Base-by-base conservation (phyloP, 257 asterid genomes). In the Handroanthus guayacan region DNA sequence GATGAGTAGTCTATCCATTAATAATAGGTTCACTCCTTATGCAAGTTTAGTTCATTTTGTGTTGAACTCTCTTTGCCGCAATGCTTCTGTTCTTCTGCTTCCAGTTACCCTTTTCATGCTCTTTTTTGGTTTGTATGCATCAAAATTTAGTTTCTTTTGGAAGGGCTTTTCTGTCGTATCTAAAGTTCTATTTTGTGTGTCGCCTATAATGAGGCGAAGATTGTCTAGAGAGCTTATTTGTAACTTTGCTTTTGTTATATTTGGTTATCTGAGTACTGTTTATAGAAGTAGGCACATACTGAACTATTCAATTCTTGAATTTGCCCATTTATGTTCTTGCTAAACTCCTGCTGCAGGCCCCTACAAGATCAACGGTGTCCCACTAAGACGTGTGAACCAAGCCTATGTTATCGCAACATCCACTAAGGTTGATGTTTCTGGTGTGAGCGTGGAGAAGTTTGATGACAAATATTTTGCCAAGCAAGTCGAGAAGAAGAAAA, bases 331-430 rank as follows among this genome's bases (percentile, higher is more conserved):
- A 3, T 41, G 67, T 56, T 62, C 13, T 0, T 62, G 44, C 9
- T 25, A 10, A 70, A 2, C 56, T 55, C 4, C 12, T 58, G 18
- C 6, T 45, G 9, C 80, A 87, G 89, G 96, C 13, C 93, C 96
- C 2, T 90, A 81, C 83, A 86, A 88, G 81, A 77, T 90, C 31
- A 90, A 90, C 3, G 96, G 96, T 45, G 96, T 88, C 56, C 96
- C 96, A 17, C 78, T 90, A 18, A 83, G 93, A 69, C 89, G 93
- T 71, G 88, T 90, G 25, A 90, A 90, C 80, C 93, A 90, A 76
- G 83, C 93, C 39, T 88, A 84, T n/a, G 90, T 86, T 1, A 86
- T 88, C 20, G 93, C 85, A 34, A 88, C 96, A 3, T 88, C 92
- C 72, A 88, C 96, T 6, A 90, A 88, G 81, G 87, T 86, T 3